These are phyloP conservation scores for Macrophomina phaseolina DNA, from an alignment of 2,329 filamentous ascomycete species.

Conservation along the genomic window DNA sequence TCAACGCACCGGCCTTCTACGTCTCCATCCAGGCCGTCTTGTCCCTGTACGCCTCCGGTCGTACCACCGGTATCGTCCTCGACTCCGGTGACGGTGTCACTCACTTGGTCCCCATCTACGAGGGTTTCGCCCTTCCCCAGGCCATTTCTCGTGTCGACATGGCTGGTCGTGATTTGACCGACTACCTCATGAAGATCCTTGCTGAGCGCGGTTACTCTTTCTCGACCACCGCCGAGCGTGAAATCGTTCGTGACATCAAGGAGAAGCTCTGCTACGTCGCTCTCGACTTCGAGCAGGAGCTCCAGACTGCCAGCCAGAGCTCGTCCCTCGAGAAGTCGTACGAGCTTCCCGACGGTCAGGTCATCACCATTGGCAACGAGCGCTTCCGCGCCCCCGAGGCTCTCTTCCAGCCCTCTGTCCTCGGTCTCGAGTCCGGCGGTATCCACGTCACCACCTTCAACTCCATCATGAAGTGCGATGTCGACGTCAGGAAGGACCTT, in stretches of 20 bases:
- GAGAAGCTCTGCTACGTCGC: constrained; percentile 99
- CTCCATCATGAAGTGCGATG: constrained; percentile 99
- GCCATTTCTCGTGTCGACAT: constrained; percentile 99
- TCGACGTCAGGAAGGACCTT: constrained; percentile 99
- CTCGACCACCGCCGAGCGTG: constrained; percentile 99
- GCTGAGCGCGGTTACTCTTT: constrained; percentile 99
- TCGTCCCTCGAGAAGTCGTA: constrained; percentile 99
- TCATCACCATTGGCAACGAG: constrained; percentile 99
- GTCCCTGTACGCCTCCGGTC: constrained; percentile 98
- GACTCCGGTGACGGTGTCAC: constrained; percentile 99
- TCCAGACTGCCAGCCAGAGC: constrained; percentile 98
- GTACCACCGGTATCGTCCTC: constrained; percentile 99
- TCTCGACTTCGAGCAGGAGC: constrained; percentile 99
- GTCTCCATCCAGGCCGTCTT: constrained; percentile 99
- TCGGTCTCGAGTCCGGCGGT: constrained; percentile 97
- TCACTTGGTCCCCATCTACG: constrained; percentile 99
- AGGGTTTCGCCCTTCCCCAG: constrained; percentile 99
- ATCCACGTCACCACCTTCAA: constrained; percentile 99
- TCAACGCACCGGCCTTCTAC: constrained; percentile 99
- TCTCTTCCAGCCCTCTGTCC: constrained; percentile 97
- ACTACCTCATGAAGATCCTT: constrained; percentile 99
- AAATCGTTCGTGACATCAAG: constrained; percentile 99
- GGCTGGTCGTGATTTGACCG: constrained; percentile 99
- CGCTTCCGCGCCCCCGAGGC: constrained; percentile 99
- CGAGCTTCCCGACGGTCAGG: constrained; percentile 98